phyloP scores from a whole-genome alignment of 2,329 filamentous ascomycete species.

The Plectosphaerella plurivora region DNA sequence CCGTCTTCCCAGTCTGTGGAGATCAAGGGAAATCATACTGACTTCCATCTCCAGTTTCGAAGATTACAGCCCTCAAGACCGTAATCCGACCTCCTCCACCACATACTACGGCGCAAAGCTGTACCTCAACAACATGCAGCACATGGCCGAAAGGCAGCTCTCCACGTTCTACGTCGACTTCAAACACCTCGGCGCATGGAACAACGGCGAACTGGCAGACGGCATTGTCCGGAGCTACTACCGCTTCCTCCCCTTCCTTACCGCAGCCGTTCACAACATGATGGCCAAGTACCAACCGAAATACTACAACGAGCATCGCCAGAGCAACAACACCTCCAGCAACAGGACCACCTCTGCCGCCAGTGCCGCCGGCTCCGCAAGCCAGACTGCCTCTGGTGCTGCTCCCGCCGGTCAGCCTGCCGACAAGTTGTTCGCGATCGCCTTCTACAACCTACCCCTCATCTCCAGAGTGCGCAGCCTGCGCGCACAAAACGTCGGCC shows the following conservation, averaged over 20 bases:
- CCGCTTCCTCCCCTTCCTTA: conserved; percentile 88
- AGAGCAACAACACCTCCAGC: conserved; percentile 72
- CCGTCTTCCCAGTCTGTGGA: too few relatives aligned
- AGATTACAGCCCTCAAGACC: neutral
- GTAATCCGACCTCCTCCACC: conserved; percentile 1
- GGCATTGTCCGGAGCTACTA: conserved; percentile 91
- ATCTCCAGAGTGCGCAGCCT: conserved; percentile 82
- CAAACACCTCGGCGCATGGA: conserved; percentile 72
- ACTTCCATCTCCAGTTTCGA: neutral
- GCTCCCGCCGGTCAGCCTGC: conserved; percentile 91
- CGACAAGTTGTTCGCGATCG: conserved; percentile 89
- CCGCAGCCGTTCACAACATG: conserved; percentile 82
- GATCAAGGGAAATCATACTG: too few relatives aligned
- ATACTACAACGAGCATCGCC: conserved; percentile 90
- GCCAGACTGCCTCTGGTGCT: conserved; percentile 62
- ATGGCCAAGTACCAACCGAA: conserved; percentile 91
- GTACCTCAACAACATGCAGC: too few relatives aligned
- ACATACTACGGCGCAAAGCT: too few relatives aligned
- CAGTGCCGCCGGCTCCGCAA: conserved; percentile 57
- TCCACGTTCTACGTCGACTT: conserved; percentile 86
- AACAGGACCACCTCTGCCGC: conserved; percentile 65
- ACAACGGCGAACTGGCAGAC: conserved; percentile 76
- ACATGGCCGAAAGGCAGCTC: conserved; percentile 37
- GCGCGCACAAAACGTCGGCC: conserved; percentile 85
- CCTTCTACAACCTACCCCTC: conserved; percentile 88